These are phyloP conservation scores for Pseudodiploospora longispora DNA, from an alignment of 2,329 filamentous ascomycete species.

Conservation along the genomic window DNA sequence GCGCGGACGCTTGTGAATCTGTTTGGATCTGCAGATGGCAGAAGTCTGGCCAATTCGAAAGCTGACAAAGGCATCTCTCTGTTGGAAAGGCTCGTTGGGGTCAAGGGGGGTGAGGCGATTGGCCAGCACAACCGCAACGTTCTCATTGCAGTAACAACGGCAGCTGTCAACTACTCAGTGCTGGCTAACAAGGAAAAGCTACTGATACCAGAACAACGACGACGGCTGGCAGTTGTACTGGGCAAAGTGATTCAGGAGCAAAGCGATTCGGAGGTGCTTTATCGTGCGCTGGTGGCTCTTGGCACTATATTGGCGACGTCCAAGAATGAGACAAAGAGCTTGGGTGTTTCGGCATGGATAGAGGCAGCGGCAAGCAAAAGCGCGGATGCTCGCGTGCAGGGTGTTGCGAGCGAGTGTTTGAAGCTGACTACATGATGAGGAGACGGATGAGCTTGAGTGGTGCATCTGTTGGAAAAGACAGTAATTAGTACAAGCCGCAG, in stretches of 20 bases:
- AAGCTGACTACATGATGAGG: constrained; percentile 17
- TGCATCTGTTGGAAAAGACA: too few relatives aligned
- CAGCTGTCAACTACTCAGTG: constrained; percentile 79
- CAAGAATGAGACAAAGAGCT: constrained; percentile 32
- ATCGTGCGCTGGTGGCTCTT: constrained; percentile 70
- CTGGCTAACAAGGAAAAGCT: constrained; percentile 46
- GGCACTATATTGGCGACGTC: constrained; percentile 63
- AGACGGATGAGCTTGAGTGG: not conserved
- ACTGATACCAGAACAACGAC: constrained; percentile 23
- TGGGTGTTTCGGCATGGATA: constrained; percentile 34
- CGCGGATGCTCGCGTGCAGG: constrained; percentile 39
- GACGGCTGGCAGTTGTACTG: constrained; percentile 50
- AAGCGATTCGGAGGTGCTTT: constrained; percentile 74
- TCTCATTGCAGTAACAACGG: constrained; percentile 71
- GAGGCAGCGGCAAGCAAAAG: constrained; percentile 34
- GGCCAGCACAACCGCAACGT: constrained; percentile 65
- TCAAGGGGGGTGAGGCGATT: constrained; percentile 38
- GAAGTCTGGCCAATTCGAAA: constrained; percentile 52
- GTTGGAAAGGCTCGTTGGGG: constrained; percentile 53
- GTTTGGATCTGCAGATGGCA: constrained; percentile 67
- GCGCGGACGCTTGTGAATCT: constrained; percentile 76
- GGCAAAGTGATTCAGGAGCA: constrained; percentile 56
- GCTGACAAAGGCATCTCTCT: constrained; percentile 52
- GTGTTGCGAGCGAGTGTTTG: constrained; percentile 39
- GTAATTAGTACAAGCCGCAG: too few relatives aligned